These are phyloP conservation scores for Lignosus rhinocerotis DNA, from an alignment of 1,284 basidiomycete species.

Conservation along the genomic window DNA sequence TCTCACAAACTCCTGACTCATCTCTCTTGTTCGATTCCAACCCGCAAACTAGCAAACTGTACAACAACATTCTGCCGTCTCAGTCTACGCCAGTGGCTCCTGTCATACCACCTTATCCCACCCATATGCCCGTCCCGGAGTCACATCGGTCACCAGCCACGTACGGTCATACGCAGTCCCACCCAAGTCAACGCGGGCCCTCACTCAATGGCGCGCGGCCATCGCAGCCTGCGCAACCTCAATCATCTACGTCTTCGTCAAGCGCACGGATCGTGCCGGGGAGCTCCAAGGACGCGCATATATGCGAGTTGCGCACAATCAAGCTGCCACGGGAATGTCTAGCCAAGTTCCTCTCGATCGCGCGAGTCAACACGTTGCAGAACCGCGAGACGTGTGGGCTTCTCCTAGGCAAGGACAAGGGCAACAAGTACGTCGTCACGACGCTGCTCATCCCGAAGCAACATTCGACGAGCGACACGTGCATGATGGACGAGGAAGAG, in stretches of 20 bases:
- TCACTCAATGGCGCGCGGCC: conserved; percentile 26
- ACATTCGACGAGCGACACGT: conserved; percentile 82
- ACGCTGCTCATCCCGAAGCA: conserved; percentile 78
- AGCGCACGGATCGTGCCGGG: conserved; percentile 30
- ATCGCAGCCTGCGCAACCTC: conserved; percentile 18
- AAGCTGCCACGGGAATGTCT: conserved; percentile 70
- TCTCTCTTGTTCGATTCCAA: conserved; percentile 33
- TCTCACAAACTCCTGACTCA: conserved; percentile 25
- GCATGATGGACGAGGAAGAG: conserved; percentile 87
- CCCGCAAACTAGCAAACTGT: conserved; percentile 14
- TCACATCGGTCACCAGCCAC: conserved; percentile 17
- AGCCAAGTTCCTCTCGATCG: conserved; percentile 71
- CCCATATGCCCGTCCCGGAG: conserved; percentile 21
- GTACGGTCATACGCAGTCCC: conserved; percentile 14
- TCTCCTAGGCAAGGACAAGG: conserved; percentile 56
- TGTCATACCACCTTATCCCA: conserved; percentile 27
- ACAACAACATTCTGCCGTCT: conserved; percentile 27
- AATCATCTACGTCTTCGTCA: conserved; percentile 7
- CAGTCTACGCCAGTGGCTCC: conserved; percentile 25
- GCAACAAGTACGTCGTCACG: conserved; percentile 67
- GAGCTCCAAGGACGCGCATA: conserved; percentile 32
- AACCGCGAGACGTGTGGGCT: conserved; percentile 70
- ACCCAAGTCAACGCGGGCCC: conserved; percentile 21
- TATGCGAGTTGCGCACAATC: conserved; percentile 55
- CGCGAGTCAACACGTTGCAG: conserved; percentile 56